Conservation (phyloP, 352 stramenopile species). For the Bremia lactucae region DNA sequence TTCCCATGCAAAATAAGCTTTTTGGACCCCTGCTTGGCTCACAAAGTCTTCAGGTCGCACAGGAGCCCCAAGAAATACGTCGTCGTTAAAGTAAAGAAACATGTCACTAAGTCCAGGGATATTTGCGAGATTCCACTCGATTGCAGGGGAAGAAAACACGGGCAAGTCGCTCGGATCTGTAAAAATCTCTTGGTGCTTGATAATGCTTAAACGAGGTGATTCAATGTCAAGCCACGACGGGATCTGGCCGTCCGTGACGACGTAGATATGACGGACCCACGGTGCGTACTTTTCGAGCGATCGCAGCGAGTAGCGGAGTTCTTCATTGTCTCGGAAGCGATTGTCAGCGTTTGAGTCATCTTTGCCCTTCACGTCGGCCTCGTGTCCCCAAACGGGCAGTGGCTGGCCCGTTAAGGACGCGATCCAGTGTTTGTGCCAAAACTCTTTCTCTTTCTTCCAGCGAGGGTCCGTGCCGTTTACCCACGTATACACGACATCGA, state of each 20-base stretch:
- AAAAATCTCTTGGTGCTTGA: slow-evolving; percentile 90
- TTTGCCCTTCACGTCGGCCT: slow-evolving; percentile 41
- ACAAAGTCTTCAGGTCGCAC: slow-evolving; percentile 90
- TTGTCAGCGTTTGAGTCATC: slow-evolving; percentile 80
- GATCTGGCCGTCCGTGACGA: slow-evolving; percentile 92
- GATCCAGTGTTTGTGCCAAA: slow-evolving; percentile 85
- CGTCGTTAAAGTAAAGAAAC: slow-evolving; percentile 96
- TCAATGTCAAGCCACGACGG: slow-evolving; percentile 89
- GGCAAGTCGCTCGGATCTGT: slow-evolving; percentile 80
- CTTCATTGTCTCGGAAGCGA: slow-evolving; percentile 90
- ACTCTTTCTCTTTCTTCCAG: slow-evolving; percentile 86
- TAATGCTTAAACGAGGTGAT: slow-evolving; percentile 63
- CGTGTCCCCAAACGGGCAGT: slow-evolving; percentile 39
- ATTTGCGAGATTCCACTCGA: slow-evolving; percentile 90
- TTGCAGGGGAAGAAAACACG: slow-evolving; percentile 90
- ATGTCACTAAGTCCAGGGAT: slow-evolving; percentile 86
- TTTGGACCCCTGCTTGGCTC: slow-evolving; percentile 74
- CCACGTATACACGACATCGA: slow-evolving; percentile 95
- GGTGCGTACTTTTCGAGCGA: slow-evolving; percentile 92
- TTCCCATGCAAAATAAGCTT: slow-evolving; percentile 90
- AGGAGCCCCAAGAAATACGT: slow-evolving; percentile 88
- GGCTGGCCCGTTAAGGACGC: slow-evolving; percentile 70
- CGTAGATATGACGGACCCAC: slow-evolving; percentile 90
- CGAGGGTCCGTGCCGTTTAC: slow-evolving; percentile 91
- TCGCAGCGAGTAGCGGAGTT: slow-evolving; percentile 88